Percentiles rank a stretch among this genome's conserved stretches.
Evolutionary conservation across 2,329 filamentous ascomycete species (phyloP).

Genomic region (Sporothrix protearum): DNA sequence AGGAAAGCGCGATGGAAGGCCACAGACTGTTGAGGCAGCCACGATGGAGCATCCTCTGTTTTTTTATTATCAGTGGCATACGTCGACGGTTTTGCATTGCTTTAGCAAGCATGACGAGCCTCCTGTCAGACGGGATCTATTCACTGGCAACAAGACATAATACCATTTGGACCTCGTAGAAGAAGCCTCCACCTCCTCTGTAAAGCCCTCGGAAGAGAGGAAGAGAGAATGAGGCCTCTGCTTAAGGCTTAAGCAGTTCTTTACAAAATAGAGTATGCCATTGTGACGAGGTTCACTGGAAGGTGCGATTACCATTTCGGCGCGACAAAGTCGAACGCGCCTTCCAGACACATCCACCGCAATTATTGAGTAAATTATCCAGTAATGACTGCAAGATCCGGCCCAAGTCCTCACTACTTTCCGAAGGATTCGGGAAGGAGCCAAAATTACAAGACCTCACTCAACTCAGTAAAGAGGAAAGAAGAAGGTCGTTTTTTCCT

Average conservation of each 20-base stretch:
- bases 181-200: background rate
- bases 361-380: background rate
- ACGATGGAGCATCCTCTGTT: background rate
- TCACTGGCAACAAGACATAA: background rate
- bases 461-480: background rate
- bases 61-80: background rate
- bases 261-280: background rate
- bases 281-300: background rate
- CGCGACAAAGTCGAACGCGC: background rate
- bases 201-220: background rate
- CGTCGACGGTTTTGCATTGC: background rate
- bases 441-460: background rate
- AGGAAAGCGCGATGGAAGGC: background rate
- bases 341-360: background rate
- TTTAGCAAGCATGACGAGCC: background rate
- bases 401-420: background rate
- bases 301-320: background rate
- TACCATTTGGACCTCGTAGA: too few species aligned
- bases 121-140: constrained; percentile 2
- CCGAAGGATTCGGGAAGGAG: background rate
- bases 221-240: background rate
- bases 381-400: background rate
- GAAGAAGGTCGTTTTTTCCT: background rate
- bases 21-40: background rate
- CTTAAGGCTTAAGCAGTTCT: too few species aligned